phyloP scores from a whole-genome alignment of 2,329 filamentous ascomycete genomes.

The Penicillium sp. region DNA sequence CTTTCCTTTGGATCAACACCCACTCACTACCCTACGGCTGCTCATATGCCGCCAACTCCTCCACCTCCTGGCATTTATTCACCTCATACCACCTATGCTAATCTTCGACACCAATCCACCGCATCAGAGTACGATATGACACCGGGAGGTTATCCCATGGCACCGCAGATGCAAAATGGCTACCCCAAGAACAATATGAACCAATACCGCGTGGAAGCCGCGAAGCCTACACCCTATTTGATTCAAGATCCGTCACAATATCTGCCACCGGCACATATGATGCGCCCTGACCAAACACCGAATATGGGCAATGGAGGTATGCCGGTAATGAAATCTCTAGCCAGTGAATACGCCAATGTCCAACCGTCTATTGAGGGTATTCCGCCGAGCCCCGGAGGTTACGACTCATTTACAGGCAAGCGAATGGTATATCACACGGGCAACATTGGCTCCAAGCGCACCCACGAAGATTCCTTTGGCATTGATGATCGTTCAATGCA shows the following conservation, averaged over 20 bases:
- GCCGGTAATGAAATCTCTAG: slow-evolving; percentile 38
- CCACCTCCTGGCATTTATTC: slow-evolving; percentile 38
- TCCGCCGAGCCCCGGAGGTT: slow-evolving; percentile 19
- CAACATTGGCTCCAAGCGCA: slow-evolving; percentile 32
- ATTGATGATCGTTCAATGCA: slow-evolving; percentile 41
- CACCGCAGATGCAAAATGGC: slow-evolving; percentile 25
- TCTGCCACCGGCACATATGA: slow-evolving; percentile 27
- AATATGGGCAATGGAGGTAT: slow-evolving; percentile 12
- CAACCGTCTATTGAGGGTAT: slow-evolving; percentile 26
- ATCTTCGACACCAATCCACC: slow-evolving; percentile 34
- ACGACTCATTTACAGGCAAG: slow-evolving; percentile 26
- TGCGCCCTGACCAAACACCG: neutral
- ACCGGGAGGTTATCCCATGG: slow-evolving; percentile 21
- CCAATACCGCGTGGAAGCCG: slow-evolving; percentile 30
- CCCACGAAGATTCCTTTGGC: slow-evolving; percentile 41
- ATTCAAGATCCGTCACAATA: slow-evolving; percentile 42
- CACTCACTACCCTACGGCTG: slow-evolving; percentile 44
- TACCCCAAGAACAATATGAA: slow-evolving; percentile 31
- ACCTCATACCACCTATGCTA: slow-evolving; percentile 36
- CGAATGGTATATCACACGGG: slow-evolving; percentile 35
- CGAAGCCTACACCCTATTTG: slow-evolving; percentile 33
- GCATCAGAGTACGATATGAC: slow-evolving; percentile 34
- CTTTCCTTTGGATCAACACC: slow-evolving; percentile 44
- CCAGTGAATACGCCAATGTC: slow-evolving; percentile 29
- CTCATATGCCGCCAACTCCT: slow-evolving; percentile 44